Evolutionary conservation across 169 alveolate species (phyloP), one percentile per base, ranked within the genome.

Genomic region (Amoebophrya sp.): DNA sequence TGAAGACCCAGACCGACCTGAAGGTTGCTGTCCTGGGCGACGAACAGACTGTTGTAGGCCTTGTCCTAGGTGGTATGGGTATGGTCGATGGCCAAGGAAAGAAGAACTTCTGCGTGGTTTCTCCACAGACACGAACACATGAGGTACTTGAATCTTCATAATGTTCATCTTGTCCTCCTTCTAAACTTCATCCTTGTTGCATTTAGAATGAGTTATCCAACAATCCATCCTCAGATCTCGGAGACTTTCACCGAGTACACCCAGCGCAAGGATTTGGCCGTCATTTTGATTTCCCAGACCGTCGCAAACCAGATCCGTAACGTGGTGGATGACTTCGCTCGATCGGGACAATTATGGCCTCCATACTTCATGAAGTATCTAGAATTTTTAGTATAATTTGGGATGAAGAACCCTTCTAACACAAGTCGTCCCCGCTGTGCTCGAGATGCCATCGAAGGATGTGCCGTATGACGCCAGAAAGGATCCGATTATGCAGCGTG

Each of bases 401-500:
- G n/a, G n/a, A n/a, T n/a, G n/a, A n/a, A n/a, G n/a, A n/a, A n/a
- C n/a, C n/a, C n/a, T n/a, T n/a, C n/a, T n/a, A n/a, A n/a, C n/a
- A n/a, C n/a, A 65, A 36, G 83, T 65, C 39, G n/a, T 65, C 33
- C 83, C 83, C 83, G 83, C 83, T 6, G 83, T 65, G 83, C 83
- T 65, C 39, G 83, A 65, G 83, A 65, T 65, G 83, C 83, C 83
- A 10, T 26, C 83, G 33, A 65, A 65, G 83, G 83, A 65, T 36
- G 83, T 65, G 33, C 33, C 83, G 3, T 65, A 65, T 36, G 83
- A 65, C 83, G 38, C 83, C 3, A 65, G n/a, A 36, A 65, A 65
- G 33, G 83, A 65, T 36, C 83, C 83, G 83, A 65, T 65, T 36
- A 65, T 65, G 83, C 83, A 65, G 83, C 83, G 83, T 36, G 83